Conservation (phyloP, 306 rosid genomes). For the Lablab purpureus region DNA sequence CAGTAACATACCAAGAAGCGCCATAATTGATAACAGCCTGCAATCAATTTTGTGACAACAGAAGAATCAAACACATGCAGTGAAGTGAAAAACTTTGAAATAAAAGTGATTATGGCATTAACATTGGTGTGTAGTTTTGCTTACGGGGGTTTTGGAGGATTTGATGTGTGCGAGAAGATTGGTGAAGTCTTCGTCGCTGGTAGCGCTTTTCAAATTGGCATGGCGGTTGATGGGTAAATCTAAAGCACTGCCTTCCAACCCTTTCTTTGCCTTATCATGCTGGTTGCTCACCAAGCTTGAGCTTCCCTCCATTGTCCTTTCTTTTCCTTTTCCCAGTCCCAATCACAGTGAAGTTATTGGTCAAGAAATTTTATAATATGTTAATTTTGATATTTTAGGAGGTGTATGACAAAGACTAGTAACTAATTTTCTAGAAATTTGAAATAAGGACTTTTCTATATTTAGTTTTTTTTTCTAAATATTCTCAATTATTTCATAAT, state of each 20-base stretch:
- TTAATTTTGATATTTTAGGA: no score
- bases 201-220: constrained; percentile 70
- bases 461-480: no score
- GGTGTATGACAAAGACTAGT: no score
- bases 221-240: constrained; percentile 57
- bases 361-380: neutral
- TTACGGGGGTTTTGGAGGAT: constrained; percentile 83
- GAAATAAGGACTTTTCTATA: no score
- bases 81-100: no score
- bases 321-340: neutral
- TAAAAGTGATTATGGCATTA: neutral
- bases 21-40: constrained; percentile 97
- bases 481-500: no score
- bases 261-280: constrained; percentile 48
- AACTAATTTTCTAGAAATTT: no score
- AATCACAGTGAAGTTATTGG: neutral
- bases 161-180: constrained; percentile 69
- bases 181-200: constrained; percentile 61
- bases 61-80: neutral
- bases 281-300: neutral
- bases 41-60: constrained; percentile 25
- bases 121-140: neutral
- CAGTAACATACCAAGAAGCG: constrained; percentile 74
- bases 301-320: constrained; percentile 42
- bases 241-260: constrained; percentile 58